Evolutionary conservation across 2,329 filamentous ascomycete genomes (phyloP), one percentile per base, ranked within the genome.

Genomic region (Blastomyces parvus): DNA sequence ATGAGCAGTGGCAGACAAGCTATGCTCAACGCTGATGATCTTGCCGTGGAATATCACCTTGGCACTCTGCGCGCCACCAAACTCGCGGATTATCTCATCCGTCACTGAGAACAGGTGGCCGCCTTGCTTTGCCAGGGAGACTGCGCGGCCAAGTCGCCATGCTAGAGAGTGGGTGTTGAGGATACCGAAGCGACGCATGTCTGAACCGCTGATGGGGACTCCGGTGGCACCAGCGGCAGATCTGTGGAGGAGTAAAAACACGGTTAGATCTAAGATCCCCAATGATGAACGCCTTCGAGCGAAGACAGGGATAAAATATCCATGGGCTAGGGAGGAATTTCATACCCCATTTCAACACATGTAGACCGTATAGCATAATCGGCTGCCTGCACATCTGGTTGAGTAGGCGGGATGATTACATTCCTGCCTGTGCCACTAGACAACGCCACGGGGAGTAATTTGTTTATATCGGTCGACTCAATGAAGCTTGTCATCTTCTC

Each of bases 11-110:
- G 79, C 78, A 53, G 57, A 67, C 11, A 86, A 69, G 22, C 50
- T 53, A 55, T 84, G 75, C 70, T 86, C 81, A 0, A 87, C 84
- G 1, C 80, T 80, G 25, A 85, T 78, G 66, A 87, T 86, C 74
- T 87, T 87, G 44, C 85, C 85, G 64, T 82, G 80, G 74, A 82
- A 87, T n/a, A 87, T 67, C 7, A 87, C 79, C 64, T 77, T 81
- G 1, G 82, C 84, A 0, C 80, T 79, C 6, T 75, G 74, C 0
- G 74, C 67, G 0, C 84, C 84, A 3, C 84, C 84, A 36, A 81
- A 83, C 69, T 85, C 83, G 0, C 80, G 76, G 13, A 87, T 78
- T 63, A 87, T 85, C 1, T 76, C 77, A 70, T 86, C 82, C 0
- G 83, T 83, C 1, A 86, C 81, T 11, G 72, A 78, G 14, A 82